phyloP scores from a whole-genome alignment of 2,329 filamentous ascomycete species.

The Stylonectria norvegica region DNA sequence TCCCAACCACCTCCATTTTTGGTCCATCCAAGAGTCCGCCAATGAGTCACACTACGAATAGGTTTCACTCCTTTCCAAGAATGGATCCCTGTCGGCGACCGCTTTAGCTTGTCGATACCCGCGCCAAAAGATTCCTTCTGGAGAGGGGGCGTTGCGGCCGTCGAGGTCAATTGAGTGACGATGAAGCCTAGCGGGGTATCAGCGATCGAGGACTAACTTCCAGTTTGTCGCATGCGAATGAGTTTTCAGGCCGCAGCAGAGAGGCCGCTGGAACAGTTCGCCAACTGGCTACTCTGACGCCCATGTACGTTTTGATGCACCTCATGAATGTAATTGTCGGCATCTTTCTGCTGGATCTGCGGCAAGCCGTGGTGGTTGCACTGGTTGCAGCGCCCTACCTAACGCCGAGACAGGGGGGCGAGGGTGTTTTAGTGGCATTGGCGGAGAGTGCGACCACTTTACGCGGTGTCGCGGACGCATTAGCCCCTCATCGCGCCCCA shows the following conservation, averaged over 20 bases:
- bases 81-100: slow-evolving; percentile 21
- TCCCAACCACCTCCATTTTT: slow-evolving; percentile 14
- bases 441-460: slow-evolving; percentile 26
- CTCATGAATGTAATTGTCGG: too few relatives aligned
- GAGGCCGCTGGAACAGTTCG: too few relatives aligned
- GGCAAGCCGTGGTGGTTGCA: slow-evolving; percentile 19
- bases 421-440: slow-evolving; percentile 19
- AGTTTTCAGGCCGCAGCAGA: too few relatives aligned
- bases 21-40: slow-evolving; percentile 16
- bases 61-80: slow-evolving; percentile 28
- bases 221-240: too few relatives aligned
- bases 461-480: slow-evolving; percentile 25
- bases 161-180: slow-evolving; percentile 19
- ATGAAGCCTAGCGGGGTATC: not conserved
- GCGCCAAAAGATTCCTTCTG: slow-evolving; percentile 17
- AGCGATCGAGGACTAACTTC: too few relatives aligned
- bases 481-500: slow-evolving; percentile 28
- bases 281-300: too few relatives aligned
- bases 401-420: slow-evolving; percentile 13
- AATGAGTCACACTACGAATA: slow-evolving; percentile 29
- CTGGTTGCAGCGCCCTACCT: slow-evolving; percentile 10
- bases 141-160: slow-evolving; percentile 11
- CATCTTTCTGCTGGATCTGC: too few relatives aligned
- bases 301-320: too few relatives aligned
- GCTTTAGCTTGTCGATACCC: slow-evolving; percentile 20